Percentiles rank a stretch among this genome's conserved stretches.
phyloP scores from a whole-genome alignment of 352 stramenopile genomes.

The Pythium apleroticum region DNA sequence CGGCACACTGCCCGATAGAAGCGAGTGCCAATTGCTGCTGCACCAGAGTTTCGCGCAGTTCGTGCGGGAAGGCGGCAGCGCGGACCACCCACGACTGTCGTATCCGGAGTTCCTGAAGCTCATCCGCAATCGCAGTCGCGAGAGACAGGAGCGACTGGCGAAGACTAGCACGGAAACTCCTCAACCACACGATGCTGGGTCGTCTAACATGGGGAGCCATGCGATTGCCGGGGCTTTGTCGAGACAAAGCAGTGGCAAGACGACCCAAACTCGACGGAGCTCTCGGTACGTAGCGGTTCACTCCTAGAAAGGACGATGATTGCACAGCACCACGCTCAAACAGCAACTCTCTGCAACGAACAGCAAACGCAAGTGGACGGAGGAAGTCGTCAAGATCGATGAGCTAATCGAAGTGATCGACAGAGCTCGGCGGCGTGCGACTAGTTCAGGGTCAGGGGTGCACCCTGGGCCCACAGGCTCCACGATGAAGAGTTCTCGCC shows the following conservation, averaged over 20 bases:
- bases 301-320: too few relatives aligned
- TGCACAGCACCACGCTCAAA: too few relatives aligned
- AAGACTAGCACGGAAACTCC: too few relatives aligned
- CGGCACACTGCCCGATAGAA: constrained; percentile 42
- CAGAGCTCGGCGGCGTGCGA: constrained; percentile 35
- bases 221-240: not conserved
- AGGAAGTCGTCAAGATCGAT: constrained; percentile 58
- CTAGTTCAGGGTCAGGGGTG: constrained; percentile 4
- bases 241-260: not conserved
- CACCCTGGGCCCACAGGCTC: not conserved
- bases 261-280: not conserved
- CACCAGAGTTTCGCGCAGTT: constrained; percentile 58
- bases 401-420: constrained; percentile 69
- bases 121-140: constrained; percentile 62
- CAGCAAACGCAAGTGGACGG: constrained; percentile 48
- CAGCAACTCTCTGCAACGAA: not conserved
- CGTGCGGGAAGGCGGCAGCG: constrained; percentile 43
- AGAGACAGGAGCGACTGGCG: constrained; percentile 42
- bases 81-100: constrained; percentile 48
- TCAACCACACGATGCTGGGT: too few relatives aligned
- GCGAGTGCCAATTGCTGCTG: constrained; percentile 49
- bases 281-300: not conserved
- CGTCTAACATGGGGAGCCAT: too few relatives aligned
- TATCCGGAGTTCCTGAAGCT: constrained; percentile 67
- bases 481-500: not conserved